Evolutionary conservation across 352 stramenopile genomes (phyloP), one percentile per base, ranked within the genome.

Genomic region (Phytophthora quininea): DNA sequence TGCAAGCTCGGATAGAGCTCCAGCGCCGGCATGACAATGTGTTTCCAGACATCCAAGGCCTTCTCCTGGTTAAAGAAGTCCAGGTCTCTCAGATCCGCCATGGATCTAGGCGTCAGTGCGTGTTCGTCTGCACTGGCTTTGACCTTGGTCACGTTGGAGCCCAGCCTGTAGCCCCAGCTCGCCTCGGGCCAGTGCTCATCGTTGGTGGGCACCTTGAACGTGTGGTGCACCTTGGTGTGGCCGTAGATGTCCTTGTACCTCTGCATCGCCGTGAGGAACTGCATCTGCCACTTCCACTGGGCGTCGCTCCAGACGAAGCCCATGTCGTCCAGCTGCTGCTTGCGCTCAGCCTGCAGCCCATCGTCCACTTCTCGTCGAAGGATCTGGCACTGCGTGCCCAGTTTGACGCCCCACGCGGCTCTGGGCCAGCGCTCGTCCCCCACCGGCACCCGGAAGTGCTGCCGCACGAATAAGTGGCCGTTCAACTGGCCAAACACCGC

Each of bases 381-480:
- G 11, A 95, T 60, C 72, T 98, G 94, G n/a, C 96, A 96, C 47
- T 94, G 77, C 32, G 84, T 89, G 35, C 96, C 96, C 24, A 98
- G 75, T 40, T 93, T 89, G 37, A 98, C 79, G 14, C 90, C 92
- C 89, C 91, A 96, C 9, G 90, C 82, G 6, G 90, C 79, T 31
- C 91, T 74, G 54, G 93, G 91, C 89, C 92, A 98, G 14, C 80
- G 79, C 10, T 73, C 33, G 54, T 88, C 76, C 46, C 85, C 71
- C 12, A 76, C 43, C 2, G 92, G 92, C 7, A 98, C 86, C 37
- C 88, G 79, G 69, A 98, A 98, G 30, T 79, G 71, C 57, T 97
- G 91, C 24, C 91, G 91, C 12, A 98, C 91, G 40, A 97, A 90
- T 31, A 98, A 72, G 70, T 98, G 92, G n/a, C 93, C 94, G 54